A percentile compares a stretch with the other conserved stretches of the same genome.
Conservation (phyloP, 2,329 filamentous ascomycete species). For the Talaromyces islandicus region DNA sequence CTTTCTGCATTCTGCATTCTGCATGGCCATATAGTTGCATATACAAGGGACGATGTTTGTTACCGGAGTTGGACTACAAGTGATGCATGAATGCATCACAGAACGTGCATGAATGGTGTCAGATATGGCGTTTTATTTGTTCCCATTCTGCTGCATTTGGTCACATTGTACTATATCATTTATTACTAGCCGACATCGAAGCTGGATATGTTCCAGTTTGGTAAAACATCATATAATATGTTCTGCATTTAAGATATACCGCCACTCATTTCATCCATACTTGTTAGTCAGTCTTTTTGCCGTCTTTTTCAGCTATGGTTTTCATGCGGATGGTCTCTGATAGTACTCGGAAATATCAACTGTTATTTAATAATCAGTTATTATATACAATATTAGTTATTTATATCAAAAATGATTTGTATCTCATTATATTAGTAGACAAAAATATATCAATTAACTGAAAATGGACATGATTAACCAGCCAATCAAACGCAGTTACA, state of each 20-base stretch:
- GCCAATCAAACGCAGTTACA: not conserved
- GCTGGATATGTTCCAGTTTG: not conserved
- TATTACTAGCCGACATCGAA: not conserved
- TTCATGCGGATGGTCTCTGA: too few relatives aligned
- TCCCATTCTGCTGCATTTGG: not conserved
- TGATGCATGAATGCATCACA: not conserved
- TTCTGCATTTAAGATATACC: not conserved
- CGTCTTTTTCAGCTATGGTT: too few relatives aligned
- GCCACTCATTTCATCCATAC: not conserved
- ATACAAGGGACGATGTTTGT: not conserved
- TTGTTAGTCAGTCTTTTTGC: too few relatives aligned
- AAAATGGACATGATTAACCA: not conserved
- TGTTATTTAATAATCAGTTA: too few relatives aligned
- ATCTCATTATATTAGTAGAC: too few relatives aligned
- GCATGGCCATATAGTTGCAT: slow-evolving; percentile 3
- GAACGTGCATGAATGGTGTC: not conserved
- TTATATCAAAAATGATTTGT: too few relatives aligned
- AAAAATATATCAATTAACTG: too few relatives aligned
- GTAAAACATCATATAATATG: not conserved
- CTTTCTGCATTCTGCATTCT: not conserved
- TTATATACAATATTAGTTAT: too few relatives aligned
- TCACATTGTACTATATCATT: not conserved
- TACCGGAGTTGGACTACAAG: not conserved
- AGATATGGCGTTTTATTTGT: not conserved
- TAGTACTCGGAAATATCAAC: too few relatives aligned